A percentile compares a stretch with the other conserved stretches of the same genome.
Conservation (phyloP, 2,329 filamentous ascomycete genomes). For the Dactylonectria estremocensis region DNA sequence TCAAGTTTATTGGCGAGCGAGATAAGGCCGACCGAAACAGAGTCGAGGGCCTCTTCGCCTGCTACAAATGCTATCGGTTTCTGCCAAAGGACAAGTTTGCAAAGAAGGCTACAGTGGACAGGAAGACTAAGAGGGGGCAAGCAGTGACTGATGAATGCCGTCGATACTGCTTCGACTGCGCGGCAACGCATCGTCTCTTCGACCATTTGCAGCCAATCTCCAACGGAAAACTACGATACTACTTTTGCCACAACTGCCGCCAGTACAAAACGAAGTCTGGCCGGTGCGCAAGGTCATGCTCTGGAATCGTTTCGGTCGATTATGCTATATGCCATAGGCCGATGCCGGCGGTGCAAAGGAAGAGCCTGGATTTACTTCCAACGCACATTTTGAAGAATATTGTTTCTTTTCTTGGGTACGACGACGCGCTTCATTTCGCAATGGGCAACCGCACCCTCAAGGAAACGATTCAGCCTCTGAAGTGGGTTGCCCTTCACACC, state of each 20-base stretch:
- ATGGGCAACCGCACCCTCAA: constrained; percentile 21
- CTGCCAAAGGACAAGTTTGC: constrained; percentile 35
- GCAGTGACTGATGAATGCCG: background rate
- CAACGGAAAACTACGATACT: constrained; percentile 35
- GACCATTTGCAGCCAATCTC: constrained; percentile 22
- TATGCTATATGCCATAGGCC: background rate
- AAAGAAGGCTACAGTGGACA: background rate
- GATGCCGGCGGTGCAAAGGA: background rate
- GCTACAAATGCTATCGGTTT: constrained; percentile 35
- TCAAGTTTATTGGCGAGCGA: constrained; percentile 19
- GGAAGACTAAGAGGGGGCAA: background rate
- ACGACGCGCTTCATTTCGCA: constrained; percentile 25
- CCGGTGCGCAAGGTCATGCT: constrained; percentile 24
- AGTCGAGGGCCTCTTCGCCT: constrained; percentile 27
- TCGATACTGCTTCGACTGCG: constrained; percentile 39
- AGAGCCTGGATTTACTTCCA: constrained; percentile 28
- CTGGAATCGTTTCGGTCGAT: background rate
- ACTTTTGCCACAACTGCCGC: constrained; percentile 43
- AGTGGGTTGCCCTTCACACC: constrained; percentile 31
- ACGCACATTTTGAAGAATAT: constrained; percentile 32
- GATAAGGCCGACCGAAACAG: constrained; percentile 17
- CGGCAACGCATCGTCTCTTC: constrained; percentile 10
- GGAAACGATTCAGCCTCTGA: constrained; percentile 23
- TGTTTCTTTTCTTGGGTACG: constrained; percentile 21
- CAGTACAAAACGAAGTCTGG: constrained; percentile 31